Evolutionary conservation across 148 eudicot genomes (phyloP).

Genomic region (Dianthus caryophyllus): DNA sequence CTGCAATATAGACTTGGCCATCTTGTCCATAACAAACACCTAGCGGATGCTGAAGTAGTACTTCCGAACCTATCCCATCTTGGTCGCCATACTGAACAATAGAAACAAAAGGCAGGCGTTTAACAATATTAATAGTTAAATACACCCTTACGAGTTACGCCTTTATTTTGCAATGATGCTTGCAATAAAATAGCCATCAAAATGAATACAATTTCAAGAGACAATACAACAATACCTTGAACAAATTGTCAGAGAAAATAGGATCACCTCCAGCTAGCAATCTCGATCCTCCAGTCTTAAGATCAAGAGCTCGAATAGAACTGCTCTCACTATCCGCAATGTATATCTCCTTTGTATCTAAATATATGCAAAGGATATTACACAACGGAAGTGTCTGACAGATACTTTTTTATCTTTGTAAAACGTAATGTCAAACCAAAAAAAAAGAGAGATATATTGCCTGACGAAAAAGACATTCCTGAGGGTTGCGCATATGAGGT

Average conservation of each 20-base stretch:
- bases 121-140: slow-evolving; percentile 6
- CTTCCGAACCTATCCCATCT: slow-evolving; percentile 86
- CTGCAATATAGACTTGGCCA: slow-evolving; percentile 81
- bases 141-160: background rate
- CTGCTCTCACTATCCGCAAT: slow-evolving; percentile 99
- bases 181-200: slow-evolving; percentile 3
- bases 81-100: slow-evolving; percentile 79
- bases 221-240: slow-evolving; percentile 45
- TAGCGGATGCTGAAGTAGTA: slow-evolving; percentile 94
- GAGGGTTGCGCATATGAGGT: slow-evolving; percentile 99
- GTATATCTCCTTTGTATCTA: slow-evolving; percentile 72
- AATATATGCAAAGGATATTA: background rate
- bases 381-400: background rate
- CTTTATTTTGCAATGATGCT: slow-evolving; percentile 4
- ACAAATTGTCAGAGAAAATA: slow-evolving; percentile 76
- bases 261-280: slow-evolving; percentile 90
- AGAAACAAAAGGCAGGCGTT: slow-evolving; percentile 12
- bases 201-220: background rate
- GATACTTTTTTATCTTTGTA: background rate
- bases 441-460: slow-evolving; percentile 34
- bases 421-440: slow-evolving; percentile 5
- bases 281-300: slow-evolving; percentile 87
- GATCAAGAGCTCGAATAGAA: slow-evolving; percentile 85
- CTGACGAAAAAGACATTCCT: slow-evolving; percentile 87
- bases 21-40: slow-evolving; percentile 73